These are phyloP conservation scores for Trichophyton benhamiae DNA, from an alignment of 2,329 filamentous ascomycete genomes.

Conservation along the genomic window DNA sequence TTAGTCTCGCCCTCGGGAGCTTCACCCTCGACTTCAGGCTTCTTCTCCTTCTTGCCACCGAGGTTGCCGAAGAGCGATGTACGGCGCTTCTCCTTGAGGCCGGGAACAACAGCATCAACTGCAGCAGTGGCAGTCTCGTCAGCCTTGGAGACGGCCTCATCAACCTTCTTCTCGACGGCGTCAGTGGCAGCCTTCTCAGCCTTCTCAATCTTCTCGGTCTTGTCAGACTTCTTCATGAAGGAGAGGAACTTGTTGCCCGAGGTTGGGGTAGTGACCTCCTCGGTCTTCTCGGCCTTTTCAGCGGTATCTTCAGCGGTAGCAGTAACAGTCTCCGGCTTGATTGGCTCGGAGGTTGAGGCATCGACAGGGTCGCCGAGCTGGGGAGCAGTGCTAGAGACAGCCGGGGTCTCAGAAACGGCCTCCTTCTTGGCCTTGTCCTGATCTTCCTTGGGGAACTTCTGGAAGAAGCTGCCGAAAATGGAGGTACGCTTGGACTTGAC, in stretches of 20 bases:
- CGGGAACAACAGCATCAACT: constrained; percentile 29
- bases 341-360: constrained; percentile 27
- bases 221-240: constrained; percentile 25
- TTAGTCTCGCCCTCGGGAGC: constrained; percentile 35
- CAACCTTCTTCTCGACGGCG: constrained; percentile 14
- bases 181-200: constrained; percentile 10
- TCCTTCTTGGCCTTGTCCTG: constrained; percentile 39
- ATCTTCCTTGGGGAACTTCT: constrained; percentile 46
- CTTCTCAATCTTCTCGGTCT: constrained; percentile 15
- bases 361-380: constrained; percentile 37
- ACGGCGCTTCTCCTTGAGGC: constrained; percentile 37
- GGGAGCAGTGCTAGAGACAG: constrained; percentile 38
- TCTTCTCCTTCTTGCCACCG: constrained; percentile 41
- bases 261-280: constrained; percentile 18
- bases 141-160: constrained; percentile 11
- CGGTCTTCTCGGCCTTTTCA: constrained; percentile 17
- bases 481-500: constrained; percentile 67
- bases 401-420: constrained; percentile 35
- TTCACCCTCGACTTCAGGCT: constrained; percentile 36
- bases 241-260: constrained; percentile 22
- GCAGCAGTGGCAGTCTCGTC: constrained; percentile 17
- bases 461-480: constrained; percentile 64
- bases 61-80: constrained; percentile 45
- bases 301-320: constrained; percentile 26
- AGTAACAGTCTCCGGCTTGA: constrained; percentile 32